Base-by-base conservation (phyloP, 1,284 basidiomycete genomes). In the Fomitopsis schrenkii region DNA sequence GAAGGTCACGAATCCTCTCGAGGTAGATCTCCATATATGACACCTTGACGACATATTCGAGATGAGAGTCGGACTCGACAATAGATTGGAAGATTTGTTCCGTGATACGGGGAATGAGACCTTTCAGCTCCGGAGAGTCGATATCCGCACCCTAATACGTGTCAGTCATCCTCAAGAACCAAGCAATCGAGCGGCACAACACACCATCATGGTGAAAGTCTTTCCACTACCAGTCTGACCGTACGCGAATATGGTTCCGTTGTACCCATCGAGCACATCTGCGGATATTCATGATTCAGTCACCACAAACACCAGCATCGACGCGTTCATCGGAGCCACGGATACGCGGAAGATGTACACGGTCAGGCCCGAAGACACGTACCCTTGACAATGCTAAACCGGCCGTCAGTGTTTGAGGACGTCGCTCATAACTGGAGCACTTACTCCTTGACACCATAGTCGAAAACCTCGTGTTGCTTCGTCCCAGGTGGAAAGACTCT, bases 11-110 rank as follows among this genome's bases (percentile, higher is more conserved):
- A 69, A 99, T 96, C 67, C 90, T 87, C 78, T 99, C 97, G 73
- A 99, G 86, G 78, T 99, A 99, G 67, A 99, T 99, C 76, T 99
- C 97, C 95, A 99, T 98, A 76, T 99, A 99, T 41, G 95, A 98
- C 59, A 99, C 97, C 79, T 99, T 99, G 75, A 99, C 97, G 61
- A 98, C 87, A 75, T 99, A 99, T 76, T 99, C 97, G 64, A 99
- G 81, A 74, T 95, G 94, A 45, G 94, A 86, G 69, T 98, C 97
- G 60, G 96, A 97, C 68, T 94, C 88, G 66, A 97, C 89, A 74
- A 99, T 99, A 59, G 94, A 95, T 65, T 95, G 92, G 74, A 99
- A 99, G 75, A 99, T 98, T 76, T 99, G 97, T 74, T 99, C 96
- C 4, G 97, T 97, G 71, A 99, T 98, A 61, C 97, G 91, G 59